These are phyloP conservation scores for Novymonas esmeraldas DNA, from an alignment of 208 protist genomes.

Conservation along the genomic window DNA sequence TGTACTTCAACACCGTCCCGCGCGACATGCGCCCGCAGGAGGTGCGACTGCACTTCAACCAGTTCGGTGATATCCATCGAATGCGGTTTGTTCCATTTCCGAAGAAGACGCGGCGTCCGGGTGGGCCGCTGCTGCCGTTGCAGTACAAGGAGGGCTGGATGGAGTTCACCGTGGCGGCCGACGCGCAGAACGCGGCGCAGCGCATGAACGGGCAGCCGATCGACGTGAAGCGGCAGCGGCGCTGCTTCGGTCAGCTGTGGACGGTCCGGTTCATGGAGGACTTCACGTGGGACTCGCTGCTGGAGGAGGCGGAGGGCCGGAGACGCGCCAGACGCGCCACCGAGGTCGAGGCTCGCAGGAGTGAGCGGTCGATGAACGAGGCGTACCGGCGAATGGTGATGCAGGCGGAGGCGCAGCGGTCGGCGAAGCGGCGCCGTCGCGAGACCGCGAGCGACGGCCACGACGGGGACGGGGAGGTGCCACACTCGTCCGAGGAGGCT, in stretches of 20 bases:
- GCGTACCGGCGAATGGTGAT: slow-evolving; percentile 70
- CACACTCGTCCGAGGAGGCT: background rate
- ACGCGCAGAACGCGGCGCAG: slow-evolving; percentile 50
- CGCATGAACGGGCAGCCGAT: slow-evolving; percentile 68
- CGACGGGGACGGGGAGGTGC: background rate
- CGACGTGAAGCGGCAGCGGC: slow-evolving; percentile 60
- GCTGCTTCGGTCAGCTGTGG: slow-evolving; percentile 83
- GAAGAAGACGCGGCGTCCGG: slow-evolving; percentile 73
- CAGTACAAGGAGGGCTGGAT: slow-evolving; percentile 84
- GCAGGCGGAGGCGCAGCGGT: slow-evolving; percentile 28
- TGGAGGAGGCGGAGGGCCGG: slow-evolving; percentile 64
- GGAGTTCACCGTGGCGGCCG: slow-evolving; percentile 57
- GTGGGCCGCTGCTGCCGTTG: slow-evolving; percentile 63
- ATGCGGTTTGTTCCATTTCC: slow-evolving; percentile 79
- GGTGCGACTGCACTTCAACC: slow-evolving; percentile 67
- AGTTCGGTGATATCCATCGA: slow-evolving; percentile 67
- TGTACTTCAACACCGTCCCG: slow-evolving; percentile 80
- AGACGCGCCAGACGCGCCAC: slow-evolving; percentile 43
- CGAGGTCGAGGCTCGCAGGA: slow-evolving; percentile 50
- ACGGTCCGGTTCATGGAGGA: slow-evolving; percentile 64
- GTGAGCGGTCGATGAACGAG: slow-evolving; percentile 74
- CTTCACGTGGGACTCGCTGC: slow-evolving; percentile 67
- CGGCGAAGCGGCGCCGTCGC: slow-evolving; percentile 13
- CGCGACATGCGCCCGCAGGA: slow-evolving; percentile 81
- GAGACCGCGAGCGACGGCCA: background rate